phyloP scores from a whole-genome alignment of 257 asterid genomes.

The Solanum neorickii region DNA sequence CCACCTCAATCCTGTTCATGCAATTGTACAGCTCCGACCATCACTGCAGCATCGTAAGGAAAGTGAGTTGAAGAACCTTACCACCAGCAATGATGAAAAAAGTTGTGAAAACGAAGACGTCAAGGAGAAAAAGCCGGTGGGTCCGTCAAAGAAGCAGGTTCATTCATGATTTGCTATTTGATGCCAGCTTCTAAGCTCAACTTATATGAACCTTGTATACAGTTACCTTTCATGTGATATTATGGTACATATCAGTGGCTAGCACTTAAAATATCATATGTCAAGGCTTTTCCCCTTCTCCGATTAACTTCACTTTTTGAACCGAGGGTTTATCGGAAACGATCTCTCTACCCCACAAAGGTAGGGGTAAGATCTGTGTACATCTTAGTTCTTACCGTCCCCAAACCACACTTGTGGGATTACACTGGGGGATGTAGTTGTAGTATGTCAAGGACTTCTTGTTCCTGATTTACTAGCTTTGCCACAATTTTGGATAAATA shows the following conservation, averaged over 20 bases:
- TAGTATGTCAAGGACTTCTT: neutral
- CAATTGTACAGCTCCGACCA: slow-evolving; percentile 84
- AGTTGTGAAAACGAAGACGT: slow-evolving; percentile 27
- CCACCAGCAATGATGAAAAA: slow-evolving; percentile 20
- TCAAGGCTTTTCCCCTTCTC: neutral
- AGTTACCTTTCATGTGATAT: neutral
- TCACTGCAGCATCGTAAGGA: slow-evolving; percentile 40
- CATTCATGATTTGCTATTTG: neutral
- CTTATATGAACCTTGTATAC: neutral
- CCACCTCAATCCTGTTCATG: slow-evolving; percentile 70
- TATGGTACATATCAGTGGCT: neutral
- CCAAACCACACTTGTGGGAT: neutral
- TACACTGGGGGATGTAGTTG: neutral
- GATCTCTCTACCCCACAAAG: neutral
- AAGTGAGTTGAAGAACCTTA: slow-evolving; percentile 21
- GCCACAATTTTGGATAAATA: neutral
- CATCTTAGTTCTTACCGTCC: neutral
- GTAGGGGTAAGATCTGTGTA: neutral
- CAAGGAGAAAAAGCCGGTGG: slow-evolving; percentile 28
- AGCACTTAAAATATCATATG: neutral
- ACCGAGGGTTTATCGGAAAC: neutral
- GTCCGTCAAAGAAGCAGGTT: slow-evolving; percentile 48
- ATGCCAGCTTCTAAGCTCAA: neutral
- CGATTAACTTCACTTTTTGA: neutral
- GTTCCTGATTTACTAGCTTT: neutral